Evolutionary conservation across 441 rosid species (phyloP).

Genomic region (Populus hybrid): DNA sequence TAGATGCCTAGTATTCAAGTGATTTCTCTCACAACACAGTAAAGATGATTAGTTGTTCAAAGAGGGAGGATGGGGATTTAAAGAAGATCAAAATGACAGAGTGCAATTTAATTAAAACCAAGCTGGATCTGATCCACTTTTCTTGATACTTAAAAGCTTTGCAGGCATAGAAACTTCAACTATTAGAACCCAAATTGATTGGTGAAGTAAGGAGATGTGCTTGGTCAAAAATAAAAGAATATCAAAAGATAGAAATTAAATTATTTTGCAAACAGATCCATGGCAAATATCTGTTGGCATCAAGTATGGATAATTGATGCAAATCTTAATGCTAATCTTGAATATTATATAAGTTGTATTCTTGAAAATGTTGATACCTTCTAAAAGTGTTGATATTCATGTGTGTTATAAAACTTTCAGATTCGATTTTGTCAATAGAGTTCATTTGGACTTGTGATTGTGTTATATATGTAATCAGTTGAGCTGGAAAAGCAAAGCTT

Average conservation of each 20-base stretch:
- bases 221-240: not conserved
- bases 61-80: not conserved
- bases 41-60: not conserved
- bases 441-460: slow-evolving; percentile 22
- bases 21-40: not conserved
- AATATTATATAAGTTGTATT: not conserved
- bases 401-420: not conserved
- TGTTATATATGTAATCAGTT: slow-evolving; percentile 48
- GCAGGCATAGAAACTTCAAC: not conserved
- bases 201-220: not conserved
- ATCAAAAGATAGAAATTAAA: not conserved
- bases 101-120: not conserved
- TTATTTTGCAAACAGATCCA: not conserved
- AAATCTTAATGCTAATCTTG: not conserved
- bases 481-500: slow-evolving; percentile 81
- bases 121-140: not conserved
- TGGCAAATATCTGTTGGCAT: not conserved
- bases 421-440: not conserved
- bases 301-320: not conserved
- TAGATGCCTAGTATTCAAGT: not conserved
- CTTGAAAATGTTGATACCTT: slow-evolving; percentile 14
- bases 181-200: not conserved
- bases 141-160: not conserved
- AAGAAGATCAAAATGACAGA: slow-evolving; percentile 1
- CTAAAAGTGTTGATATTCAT: not conserved